Base-by-base conservation (phyloP, 192 early-diverging fungal species). In the Coemansia sp. region DNA sequence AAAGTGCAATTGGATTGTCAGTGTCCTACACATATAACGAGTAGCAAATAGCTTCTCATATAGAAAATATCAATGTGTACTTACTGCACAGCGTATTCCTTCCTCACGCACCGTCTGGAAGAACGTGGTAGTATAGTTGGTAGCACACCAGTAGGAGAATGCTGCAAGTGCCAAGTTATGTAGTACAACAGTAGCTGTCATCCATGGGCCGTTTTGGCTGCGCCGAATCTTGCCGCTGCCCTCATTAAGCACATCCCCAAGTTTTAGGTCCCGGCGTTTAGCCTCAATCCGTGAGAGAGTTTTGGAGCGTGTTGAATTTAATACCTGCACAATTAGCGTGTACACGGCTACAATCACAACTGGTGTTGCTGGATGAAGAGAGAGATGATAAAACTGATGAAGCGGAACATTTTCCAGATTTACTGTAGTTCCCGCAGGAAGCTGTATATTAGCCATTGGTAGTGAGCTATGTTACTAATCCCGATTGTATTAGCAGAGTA, bases 131-230 rank as follows among this genome's bases (percentile, higher is more conserved):
- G 83, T 85, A 74, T 89, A 87, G 70, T 87, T 84, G 55, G 85
- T 75, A 56, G 92, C 93, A 7, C 90, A 92, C 61, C 88, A 85
- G 25, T 79, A 86, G n/a, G 91, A 93, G 63, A 91, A 95, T 6
- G 84, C 67, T 29, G 85, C 86, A 32, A 95, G 74, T 21, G 78
- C 62, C 68, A 89, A 61, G 68, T 95, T 95, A 76, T 95, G 93
- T 0, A 91, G 66, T 59, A 93, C 87, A 21, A 93, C 89, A 80
- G 92, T 85, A 17, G 84, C 79, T 52, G 89, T 95, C 88, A 95
- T 91, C 71, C 80, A 83, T 25, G 80, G 79, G 10, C 78, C 78
- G 53, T 67, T 81, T 23, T 81, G 63, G 23, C 64, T 75, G 36
- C 42, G 74, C 46, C 30, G 27, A 27, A 9, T 36, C 6, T 19